Conservation (phyloP, 1,139 yeast genomes). For the Meyerozyma carpophila region DNA sequence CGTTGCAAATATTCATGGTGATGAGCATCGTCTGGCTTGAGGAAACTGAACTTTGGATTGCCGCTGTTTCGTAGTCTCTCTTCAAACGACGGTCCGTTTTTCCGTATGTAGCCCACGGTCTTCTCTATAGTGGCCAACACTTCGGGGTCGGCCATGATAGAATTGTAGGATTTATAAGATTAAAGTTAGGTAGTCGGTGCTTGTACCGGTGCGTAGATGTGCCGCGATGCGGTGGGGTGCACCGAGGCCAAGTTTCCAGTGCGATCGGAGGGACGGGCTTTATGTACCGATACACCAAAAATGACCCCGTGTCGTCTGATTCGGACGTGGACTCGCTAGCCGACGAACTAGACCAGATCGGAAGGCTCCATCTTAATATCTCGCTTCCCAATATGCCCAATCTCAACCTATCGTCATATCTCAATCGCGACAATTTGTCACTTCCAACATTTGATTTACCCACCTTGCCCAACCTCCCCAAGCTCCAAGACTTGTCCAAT, state of each 20-base stretch:
- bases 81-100: slow-evolving; percentile 68
- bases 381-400: slow-evolving; percentile 12
- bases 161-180: neutral
- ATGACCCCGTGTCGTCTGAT: slow-evolving; percentile 6
- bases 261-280: neutral
- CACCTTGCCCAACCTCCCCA: slow-evolving; percentile 9
- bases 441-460: slow-evolving; percentile 14
- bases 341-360: slow-evolving; percentile 42
- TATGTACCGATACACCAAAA: neutral
- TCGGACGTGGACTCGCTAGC: slow-evolving; percentile 32
- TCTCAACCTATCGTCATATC: slow-evolving; percentile 10
- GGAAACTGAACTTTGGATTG: slow-evolving; percentile 58
- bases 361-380: slow-evolving; percentile 25
- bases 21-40: slow-evolving; percentile 49
- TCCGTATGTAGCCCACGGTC: slow-evolving; percentile 64
- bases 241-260: neutral
- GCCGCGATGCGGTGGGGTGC: neutral
- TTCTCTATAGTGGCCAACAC: slow-evolving; percentile 57
- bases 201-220: neutral
- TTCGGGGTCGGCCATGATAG: slow-evolving; percentile 17
- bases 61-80: slow-evolving; percentile 47
- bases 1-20: slow-evolving; percentile 44
- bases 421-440: slow-evolving; percentile 14
- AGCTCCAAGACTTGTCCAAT: slow-evolving; percentile 22
- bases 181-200: too few species aligned